Percentiles rank a stretch among this genome's conserved stretches.
phyloP scores from a whole-genome alignment of 306 rosid genomes.

The Ormosia emarginata region DNA sequence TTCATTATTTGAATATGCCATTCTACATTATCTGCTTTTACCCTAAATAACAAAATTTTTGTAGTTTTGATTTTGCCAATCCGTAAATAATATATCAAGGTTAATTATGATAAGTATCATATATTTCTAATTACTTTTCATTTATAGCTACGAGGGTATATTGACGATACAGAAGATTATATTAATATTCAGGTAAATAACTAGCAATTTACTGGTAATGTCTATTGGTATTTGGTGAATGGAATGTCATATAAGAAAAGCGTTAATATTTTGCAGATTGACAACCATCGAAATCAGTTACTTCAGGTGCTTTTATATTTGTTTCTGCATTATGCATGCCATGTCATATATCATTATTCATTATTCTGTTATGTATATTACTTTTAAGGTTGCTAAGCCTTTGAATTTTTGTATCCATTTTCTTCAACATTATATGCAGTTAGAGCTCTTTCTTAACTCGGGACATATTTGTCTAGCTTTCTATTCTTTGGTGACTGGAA shows the following conservation, averaged over 20 bases:
- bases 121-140: neutral
- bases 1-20: too few species aligned
- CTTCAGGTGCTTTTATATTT: constrained; percentile 51
- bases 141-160: constrained; percentile 74
- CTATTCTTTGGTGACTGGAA: constrained; percentile 56
- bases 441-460: constrained; percentile 69
- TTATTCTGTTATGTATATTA: neutral
- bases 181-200: constrained; percentile 71
- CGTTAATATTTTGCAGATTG: constrained; percentile 49
- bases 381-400: neutral
- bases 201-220: neutral
- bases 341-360: neutral
- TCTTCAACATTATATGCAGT: constrained; percentile 39
- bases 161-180: constrained; percentile 90
- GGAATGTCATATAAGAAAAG: neutral
- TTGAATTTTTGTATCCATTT: neutral
- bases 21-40: too few species aligned
- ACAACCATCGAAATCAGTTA: constrained; percentile 65
- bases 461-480: constrained; percentile 52
- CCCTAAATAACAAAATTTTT: too few species aligned
- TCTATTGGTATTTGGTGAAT: neutral
- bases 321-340: neutral
- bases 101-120: neutral
- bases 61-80: neutral
- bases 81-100: neutral